Percentiles rank a stretch among this genome's conserved stretches.
Evolutionary conservation across 1,284 basidiomycete species (phyloP).

Genomic region (Pascua sp.): DNA sequence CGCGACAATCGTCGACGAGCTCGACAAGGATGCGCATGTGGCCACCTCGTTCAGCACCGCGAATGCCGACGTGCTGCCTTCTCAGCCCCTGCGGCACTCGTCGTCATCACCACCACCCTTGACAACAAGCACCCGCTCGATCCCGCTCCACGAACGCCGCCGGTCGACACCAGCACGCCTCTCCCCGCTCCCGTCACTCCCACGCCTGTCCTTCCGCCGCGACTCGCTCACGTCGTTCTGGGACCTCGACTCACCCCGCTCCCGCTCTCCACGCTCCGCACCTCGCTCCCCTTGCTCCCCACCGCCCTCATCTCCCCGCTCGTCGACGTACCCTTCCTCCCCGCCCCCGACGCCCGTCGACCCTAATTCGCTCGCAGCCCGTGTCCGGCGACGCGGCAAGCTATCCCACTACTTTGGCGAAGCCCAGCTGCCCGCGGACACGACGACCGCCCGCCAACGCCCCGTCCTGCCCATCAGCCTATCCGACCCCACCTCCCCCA

Average conservation of each 20-base stretch:
- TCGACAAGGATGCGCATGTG: slow-evolving; percentile 3
- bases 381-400: slow-evolving; percentile 20
- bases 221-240: not conserved
- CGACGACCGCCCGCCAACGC: not conserved
- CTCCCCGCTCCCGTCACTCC: not conserved
- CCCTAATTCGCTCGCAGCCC: not conserved
- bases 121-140: not conserved
- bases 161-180: not conserved
- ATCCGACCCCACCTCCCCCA: not conserved
- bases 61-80: too few species aligned
- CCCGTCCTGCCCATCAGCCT: not conserved
- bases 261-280: not conserved
- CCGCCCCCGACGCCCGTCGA: not conserved
- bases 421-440: slow-evolving; percentile 3
- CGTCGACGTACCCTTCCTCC: not conserved
- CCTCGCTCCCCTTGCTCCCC: not conserved
- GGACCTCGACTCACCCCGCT: not conserved
- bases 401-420: slow-evolving; percentile 35
- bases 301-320: not conserved
- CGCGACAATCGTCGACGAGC: slow-evolving; percentile 29
- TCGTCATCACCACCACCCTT: not conserved
- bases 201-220: not conserved
- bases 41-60: not conserved
- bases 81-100: too few species aligned
- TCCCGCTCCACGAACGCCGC: not conserved